Evolutionary conservation across 129 eudicot genomes (phyloP).

Genomic region (Helichrysum umbraculigerum): DNA sequence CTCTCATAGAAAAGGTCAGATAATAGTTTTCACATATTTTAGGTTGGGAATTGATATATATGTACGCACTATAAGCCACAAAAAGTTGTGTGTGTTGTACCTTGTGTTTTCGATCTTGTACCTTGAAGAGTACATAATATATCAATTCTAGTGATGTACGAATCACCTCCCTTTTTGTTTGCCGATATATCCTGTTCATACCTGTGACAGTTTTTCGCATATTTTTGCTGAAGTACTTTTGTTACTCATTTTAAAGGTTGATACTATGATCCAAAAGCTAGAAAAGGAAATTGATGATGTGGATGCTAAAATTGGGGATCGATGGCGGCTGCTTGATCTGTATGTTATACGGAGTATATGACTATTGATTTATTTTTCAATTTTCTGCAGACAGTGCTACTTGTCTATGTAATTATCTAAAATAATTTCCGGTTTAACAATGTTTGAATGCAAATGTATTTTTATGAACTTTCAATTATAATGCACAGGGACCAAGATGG

Average conservation of each 20-base stretch:
- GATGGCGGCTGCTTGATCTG: slow-evolving; percentile 71
- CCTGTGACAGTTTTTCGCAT: no score
- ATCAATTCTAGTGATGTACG: background rate
- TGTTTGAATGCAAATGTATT: background rate
- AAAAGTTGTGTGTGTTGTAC: background rate
- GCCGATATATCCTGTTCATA: background rate
- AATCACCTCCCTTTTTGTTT: background rate
- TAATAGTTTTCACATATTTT: background rate
- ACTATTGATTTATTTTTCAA: background rate
- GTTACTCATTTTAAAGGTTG: slow-evolving; percentile 46
- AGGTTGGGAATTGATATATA: background rate
- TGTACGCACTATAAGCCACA: background rate
- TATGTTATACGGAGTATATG: slow-evolving; percentile 22
- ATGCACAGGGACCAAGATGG: slow-evolving; percentile 66
- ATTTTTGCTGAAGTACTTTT: background rate
- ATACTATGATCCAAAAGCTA: slow-evolving; percentile 69
- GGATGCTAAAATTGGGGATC: slow-evolving; percentile 73
- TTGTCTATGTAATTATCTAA: background rate
- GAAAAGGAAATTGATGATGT: slow-evolving; percentile 79
- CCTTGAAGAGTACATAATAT: no score
- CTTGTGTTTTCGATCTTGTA: background rate
- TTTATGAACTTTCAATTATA: background rate
- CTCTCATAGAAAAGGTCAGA: slow-evolving; percentile 57
- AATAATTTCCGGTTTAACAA: background rate
- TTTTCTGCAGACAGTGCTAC: background rate